Conservation (phyloP, 2,329 filamentous ascomycete species). For the Colletotrichum magnum region DNA sequence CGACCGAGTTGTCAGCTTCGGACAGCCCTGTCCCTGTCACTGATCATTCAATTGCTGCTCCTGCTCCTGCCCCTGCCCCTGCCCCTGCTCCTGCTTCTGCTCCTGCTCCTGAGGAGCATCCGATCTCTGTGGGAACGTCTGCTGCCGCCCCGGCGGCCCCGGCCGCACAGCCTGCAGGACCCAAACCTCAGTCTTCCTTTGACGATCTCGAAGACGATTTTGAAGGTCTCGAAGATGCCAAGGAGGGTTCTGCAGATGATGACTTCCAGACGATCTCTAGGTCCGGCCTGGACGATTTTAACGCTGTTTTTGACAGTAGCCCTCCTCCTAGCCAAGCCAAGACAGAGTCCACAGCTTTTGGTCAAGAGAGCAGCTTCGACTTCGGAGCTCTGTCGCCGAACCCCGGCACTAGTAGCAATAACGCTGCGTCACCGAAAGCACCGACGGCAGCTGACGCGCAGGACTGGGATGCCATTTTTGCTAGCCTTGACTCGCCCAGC, state of each 20-base stretch:
- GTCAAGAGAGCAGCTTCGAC: slow-evolving; percentile 71
- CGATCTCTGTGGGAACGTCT: slow-evolving; percentile 5
- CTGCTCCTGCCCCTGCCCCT: slow-evolving; percentile 22
- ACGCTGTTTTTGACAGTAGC: slow-evolving; percentile 83
- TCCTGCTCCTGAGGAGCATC: slow-evolving; percentile 11
- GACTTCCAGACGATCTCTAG: slow-evolving; percentile 83
- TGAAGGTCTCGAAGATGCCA: slow-evolving; percentile 86
- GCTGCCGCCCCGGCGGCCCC: slow-evolving; percentile 43
- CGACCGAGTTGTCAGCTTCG: not conserved
- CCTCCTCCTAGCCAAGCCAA: slow-evolving; percentile 68
- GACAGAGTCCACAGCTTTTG: slow-evolving; percentile 67
- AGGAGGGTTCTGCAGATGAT: slow-evolving; percentile 83
- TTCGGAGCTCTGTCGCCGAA: slow-evolving; percentile 63
- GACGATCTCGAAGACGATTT: slow-evolving; percentile 86
- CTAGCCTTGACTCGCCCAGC: slow-evolving; percentile 75
- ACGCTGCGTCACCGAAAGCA: slow-evolving; percentile 52
- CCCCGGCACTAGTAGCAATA: slow-evolving; percentile 51
- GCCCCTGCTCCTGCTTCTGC: slow-evolving; percentile 35
- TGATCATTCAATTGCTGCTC: slow-evolving; percentile 41
- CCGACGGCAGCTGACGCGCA: slow-evolving; percentile 67
- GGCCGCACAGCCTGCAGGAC: slow-evolving; percentile 42
- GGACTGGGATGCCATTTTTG: slow-evolving; percentile 97
- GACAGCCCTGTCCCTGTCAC: slow-evolving; percentile 14
- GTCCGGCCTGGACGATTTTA: slow-evolving; percentile 82
- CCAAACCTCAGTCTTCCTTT: slow-evolving; percentile 67